Evolutionary conservation across 2,329 filamentous ascomycete genomes (phyloP).

Genomic region (Mycosphaerella sp.): DNA sequence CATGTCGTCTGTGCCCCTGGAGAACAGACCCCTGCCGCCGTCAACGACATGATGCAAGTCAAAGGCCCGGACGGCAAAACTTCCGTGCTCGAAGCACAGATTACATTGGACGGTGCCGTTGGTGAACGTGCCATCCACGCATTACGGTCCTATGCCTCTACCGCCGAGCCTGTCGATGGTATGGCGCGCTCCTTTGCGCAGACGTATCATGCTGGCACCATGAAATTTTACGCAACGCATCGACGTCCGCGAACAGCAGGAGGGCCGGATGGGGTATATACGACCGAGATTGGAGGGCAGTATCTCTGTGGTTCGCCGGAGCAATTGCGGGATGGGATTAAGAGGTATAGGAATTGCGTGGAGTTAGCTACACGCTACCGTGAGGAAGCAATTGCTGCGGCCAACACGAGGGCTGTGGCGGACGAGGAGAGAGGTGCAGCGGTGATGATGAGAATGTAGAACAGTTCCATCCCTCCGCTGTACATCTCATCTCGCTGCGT

Average conservation of each 20-base stretch:
- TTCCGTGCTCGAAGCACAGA: not conserved
- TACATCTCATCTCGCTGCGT: no score
- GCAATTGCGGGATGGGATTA: constrained; percentile 6
- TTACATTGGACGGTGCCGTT: not conserved
- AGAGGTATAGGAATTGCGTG: constrained; percentile 17
- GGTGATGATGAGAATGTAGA: no score
- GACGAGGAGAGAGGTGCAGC: no score
- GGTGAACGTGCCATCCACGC: not conserved
- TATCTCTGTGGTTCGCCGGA: not conserved
- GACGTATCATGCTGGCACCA: constrained; percentile 17
- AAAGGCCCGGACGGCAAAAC: not conserved
- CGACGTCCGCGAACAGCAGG: constrained; percentile 12
- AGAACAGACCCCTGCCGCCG: not conserved
- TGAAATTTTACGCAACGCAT: constrained; percentile 25
- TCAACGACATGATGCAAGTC: not conserved
- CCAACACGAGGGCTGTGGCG: no score
- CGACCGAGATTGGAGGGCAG: constrained; percentile 13
- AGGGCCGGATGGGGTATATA: constrained; percentile 20
- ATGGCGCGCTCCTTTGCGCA: no score
- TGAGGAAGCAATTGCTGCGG: no score
- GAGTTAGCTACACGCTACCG: no score
- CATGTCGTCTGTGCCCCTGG: no score
- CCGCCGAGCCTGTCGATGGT: no score
- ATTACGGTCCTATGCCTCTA: constrained; percentile 5
- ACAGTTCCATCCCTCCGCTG: no score